Conservation (phyloP, 2,329 filamentous ascomycete genomes). For the Teratosphaeria nubilosa region DNA sequence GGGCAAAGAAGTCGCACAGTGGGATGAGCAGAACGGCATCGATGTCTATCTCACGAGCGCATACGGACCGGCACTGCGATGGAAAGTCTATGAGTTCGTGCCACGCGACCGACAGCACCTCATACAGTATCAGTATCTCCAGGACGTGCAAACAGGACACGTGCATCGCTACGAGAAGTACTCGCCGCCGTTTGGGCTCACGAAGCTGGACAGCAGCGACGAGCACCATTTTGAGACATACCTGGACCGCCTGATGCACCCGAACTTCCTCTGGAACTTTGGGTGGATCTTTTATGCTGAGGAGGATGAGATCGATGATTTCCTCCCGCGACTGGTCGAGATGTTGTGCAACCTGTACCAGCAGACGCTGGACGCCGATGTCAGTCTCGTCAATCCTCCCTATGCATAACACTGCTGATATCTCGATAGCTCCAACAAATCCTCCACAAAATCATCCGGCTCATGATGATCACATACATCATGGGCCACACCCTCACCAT, state of each 20-base stretch:
- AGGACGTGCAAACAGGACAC: conserved; percentile 23
- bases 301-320: conserved; percentile 32
- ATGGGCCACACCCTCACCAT: conserved; percentile 40
- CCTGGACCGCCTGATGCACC: conserved; percentile 32
- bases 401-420: background rate
- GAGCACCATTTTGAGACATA: conserved; percentile 36
- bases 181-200: conserved; percentile 38
- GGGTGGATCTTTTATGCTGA: conserved; percentile 35
- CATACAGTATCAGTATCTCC: conserved; percentile 33
- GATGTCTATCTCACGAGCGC: conserved; percentile 35
- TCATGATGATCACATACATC: conserved; percentile 39
- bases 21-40: conserved; percentile 26
- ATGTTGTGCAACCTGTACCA: conserved; percentile 28
- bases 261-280: conserved; percentile 31
- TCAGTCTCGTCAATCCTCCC: conserved; percentile 11
- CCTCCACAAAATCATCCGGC: conserved; percentile 34
- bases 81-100: conserved; percentile 38
- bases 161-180: conserved; percentile 24
- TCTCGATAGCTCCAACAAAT: conserved; percentile 25
- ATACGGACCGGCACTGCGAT: conserved; percentile 33
- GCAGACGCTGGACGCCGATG: conserved; percentile 28
- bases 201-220: conserved; percentile 35
- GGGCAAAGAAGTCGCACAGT: conserved; percentile 26
- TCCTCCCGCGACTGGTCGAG: conserved; percentile 33
- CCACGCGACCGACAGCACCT: conserved; percentile 32